Base-by-base conservation (phyloP, 2,329 filamentous ascomycete genomes). In the Pseudocercospora fijiensis region DNA sequence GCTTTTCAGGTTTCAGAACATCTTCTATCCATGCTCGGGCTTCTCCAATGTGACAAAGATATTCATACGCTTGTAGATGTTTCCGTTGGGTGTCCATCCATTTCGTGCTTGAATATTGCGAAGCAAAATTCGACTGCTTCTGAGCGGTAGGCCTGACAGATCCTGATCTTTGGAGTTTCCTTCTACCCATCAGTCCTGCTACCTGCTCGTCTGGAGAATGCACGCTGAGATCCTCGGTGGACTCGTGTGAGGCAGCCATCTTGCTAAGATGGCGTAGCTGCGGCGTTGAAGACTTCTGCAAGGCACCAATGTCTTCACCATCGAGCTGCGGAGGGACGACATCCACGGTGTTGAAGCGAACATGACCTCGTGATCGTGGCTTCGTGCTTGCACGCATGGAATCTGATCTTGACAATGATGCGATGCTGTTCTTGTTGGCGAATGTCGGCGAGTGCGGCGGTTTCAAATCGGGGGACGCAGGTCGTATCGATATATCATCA, bases 81-180 rank as follows among this genome's bases (percentile, higher is more conserved):
- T 98, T 94, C 26, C 95, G 87, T 76, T 99, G 94, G 75, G 96
- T 95, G 77, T 99, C 95, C 94, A 99, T 99, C 95, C 95, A 99
- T 75, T 94, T 96, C 88, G 67, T 91, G 87, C 89, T 92, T 95
- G 70, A 69, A 59, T 69, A 76, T 65, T 71, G 74, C 22, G 71
- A 76, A 26, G 70, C 69, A 62, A 76, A 76, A 45, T 68, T 57
- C 9, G 69, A 71, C 56, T 73, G 65, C 41, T 66, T 18, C 79
- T 79, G 69, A 84, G 86, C 66, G 85, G 85, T 59, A 78, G 80
- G 58, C 79, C 78, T 20, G 82, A 84, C 72, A 81, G 84, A 26
- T 85, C 84, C 67, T 2, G 73, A 71, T 55, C 92, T 85, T 77
- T 97, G 95, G 59, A 99, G 79, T 70, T 88, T 88, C 66, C 93